phyloP scores from a whole-genome alignment of 169 alveolate genomes.

The Cryptosporidium meleagridis region DNA sequence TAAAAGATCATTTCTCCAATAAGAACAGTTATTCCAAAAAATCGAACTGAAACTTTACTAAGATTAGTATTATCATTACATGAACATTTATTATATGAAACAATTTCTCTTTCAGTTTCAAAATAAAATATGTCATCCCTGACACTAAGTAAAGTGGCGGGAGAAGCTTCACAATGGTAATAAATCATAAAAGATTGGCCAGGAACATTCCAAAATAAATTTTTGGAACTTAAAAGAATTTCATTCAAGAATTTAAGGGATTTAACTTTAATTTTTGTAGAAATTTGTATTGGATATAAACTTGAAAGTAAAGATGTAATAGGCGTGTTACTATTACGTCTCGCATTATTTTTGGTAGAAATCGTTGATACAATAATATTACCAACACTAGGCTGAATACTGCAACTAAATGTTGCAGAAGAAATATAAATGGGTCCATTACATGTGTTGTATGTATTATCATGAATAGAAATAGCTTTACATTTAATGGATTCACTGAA shows the following conservation, averaged over 20 bases:
- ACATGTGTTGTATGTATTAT: neutral
- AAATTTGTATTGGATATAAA: conserved; percentile 11
- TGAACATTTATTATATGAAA: conserved; percentile 15
- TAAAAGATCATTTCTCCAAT: conserved; percentile 43
- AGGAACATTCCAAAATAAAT: conserved; percentile 52
- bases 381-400: conserved; percentile 19
- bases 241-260: neutral
- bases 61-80: conserved; percentile 27
- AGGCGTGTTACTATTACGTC: neutral
- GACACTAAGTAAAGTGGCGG: conserved; percentile 12
- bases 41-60: conserved; percentile 27
- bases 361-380: conserved; percentile 7
- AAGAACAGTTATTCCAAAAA: conserved; percentile 35
- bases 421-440: conserved; percentile 37
- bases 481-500: conserved; percentile 1
- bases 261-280: conserved; percentile 6
- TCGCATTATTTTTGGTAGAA: neutral
- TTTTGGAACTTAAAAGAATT: neutral
- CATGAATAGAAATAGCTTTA: conserved; percentile 17
- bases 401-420: conserved; percentile 20
- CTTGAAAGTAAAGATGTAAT: neutral
- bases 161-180: conserved; percentile 32
- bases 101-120: conserved; percentile 37
- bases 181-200: conserved; percentile 65
- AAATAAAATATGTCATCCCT: conserved; percentile 29